A percentile compares a stretch with the other conserved stretches of the same genome.
Conservation (phyloP, 2,329 filamentous ascomycete genomes). For the Akanthomyces lecanii region DNA sequence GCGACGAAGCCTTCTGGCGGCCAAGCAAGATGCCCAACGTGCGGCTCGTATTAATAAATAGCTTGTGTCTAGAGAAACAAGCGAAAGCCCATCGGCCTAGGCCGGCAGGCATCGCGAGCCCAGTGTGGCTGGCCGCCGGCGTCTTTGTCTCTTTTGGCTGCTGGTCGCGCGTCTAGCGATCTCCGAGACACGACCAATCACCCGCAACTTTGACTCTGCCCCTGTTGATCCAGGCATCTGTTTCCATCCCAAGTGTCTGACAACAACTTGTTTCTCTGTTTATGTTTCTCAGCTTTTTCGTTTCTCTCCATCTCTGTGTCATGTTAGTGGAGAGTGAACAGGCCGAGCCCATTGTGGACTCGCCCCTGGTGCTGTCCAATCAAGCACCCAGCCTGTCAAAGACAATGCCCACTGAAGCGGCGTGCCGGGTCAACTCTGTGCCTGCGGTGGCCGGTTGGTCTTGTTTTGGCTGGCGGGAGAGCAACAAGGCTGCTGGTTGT, state of each 20-base stretch:
- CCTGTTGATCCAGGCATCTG: not conserved
- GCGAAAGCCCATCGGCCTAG: not conserved
- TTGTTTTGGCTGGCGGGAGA: not conserved
- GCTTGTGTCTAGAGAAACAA: not conserved
- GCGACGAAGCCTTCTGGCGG: not conserved
- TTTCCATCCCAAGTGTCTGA: not conserved
- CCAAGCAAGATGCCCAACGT: not conserved
- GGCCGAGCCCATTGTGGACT: not conserved
- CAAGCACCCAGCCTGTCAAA: not conserved
- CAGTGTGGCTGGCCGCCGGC: not conserved
- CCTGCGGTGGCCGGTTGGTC: not conserved
- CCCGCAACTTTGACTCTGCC: not conserved
- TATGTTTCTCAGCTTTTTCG: not conserved
- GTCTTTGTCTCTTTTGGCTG: not conserved
- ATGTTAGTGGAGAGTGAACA: not conserved
- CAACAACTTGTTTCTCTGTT: not conserved
- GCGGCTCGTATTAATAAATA: not conserved
- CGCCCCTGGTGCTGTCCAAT: not conserved
- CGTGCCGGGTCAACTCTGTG: not conserved
- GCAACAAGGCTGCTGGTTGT: not conserved
- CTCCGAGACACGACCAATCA: not conserved
- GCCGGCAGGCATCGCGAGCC: not conserved
- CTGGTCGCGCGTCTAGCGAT: not conserved
- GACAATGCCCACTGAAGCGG: slow-evolving; percentile 5
- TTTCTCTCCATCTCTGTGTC: not conserved